Base-by-base conservation (phyloP, 179 eudicot species). In the Drosera spatulata region DNA sequence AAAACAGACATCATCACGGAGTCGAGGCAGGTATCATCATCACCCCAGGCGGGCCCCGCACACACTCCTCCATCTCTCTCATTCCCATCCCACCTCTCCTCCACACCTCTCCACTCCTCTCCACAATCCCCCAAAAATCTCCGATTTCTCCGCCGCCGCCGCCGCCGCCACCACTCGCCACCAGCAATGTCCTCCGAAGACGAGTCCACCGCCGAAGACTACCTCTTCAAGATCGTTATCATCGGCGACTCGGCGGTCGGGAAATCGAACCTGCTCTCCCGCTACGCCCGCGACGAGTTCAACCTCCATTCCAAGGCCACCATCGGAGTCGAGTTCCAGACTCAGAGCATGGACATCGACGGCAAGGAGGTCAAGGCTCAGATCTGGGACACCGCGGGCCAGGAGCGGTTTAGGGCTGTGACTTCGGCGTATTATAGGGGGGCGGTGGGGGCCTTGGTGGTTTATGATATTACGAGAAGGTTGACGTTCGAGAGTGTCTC, bases 381-480 rank as follows among this genome's bases (percentile, higher is more conserved):
- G 60, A 63, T 63, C 47, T 63, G 67, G 67, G 67, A 63, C 43
- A 63, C 67, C 44, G 67, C 67, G 53, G 67, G 67, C 53, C 67
- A 63, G 10, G 67, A 63, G 14, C 52, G 67, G 0, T 63, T 63
- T 37, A 41, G 67, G 3, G 67, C 67, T 38, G 67, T 63, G 42
- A 63, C 67, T 40, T 63, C 67, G 37, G 67, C 67, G 33, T 63
- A 63, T 37, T 63, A 63, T 14, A 41, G 67, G 8, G 67, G 67
- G n/a, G 67, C 67, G 6, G 67, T 63, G 37, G 67, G 67, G 12
- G 67, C 60, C 14, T 60, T 63, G 38, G 67, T 63, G 39, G 67
- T 63, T 40, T 63, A 63, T 39, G 67, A 63, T 44, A 63, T 63
- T 45, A 37, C 52, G n/a, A 59, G 67, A 5, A 38, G 60, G 37